Base-by-base conservation (phyloP, 2,329 filamentous ascomycete genomes). In the Thelonectria blattea region DNA sequence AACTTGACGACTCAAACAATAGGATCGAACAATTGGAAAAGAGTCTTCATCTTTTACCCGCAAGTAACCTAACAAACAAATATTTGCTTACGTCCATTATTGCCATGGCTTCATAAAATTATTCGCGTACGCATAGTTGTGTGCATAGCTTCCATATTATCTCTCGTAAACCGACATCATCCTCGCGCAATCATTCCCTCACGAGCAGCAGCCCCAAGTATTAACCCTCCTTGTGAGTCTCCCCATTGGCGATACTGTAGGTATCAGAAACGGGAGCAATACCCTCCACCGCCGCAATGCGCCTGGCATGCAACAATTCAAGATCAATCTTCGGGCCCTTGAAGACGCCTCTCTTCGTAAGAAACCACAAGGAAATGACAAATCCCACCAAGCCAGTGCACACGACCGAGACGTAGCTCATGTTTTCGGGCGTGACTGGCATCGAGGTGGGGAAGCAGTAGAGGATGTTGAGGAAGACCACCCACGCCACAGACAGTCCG, bases 321-420 rank as follows among this genome's bases (percentile, higher is more conserved):
- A 69, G n/a, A 15, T 69, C 58, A 17, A 69, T 69, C 8, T 60
- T 58, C n/a, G 67, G 67, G 1, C 67, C 67, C 1, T 39, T 62
- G 22, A 69, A 69, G 0, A 24, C 53, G 0, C 60, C 62, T 7
- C 46, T 68, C 45, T 69, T 69, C 0, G 67, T 69, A 1, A 61
- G 45, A 12, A 67, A 63, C 67, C 67, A 69, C 0, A 70, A 50
- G 1, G 37, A 14, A 39, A 70, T 48, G 1, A 70, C 60, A 24
- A 69, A 69, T 0, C 50, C 54, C 1, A 68, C 49, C 5, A 68
- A 2, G 3, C 67, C 67, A 1, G 39, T 55, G 5, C 59, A 63
- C 0, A 70, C 67, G 0, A 68, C 65, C 0, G 65, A 68, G 2
- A 69, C 67, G 15, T 68, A 70, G 24, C 62, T 70, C 68, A 70